A percentile compares a stretch with the other conserved stretches of the same genome.
Evolutionary conservation across 2,329 filamentous ascomycete species (phyloP).

Genomic region (Fusarium miscanthi): DNA sequence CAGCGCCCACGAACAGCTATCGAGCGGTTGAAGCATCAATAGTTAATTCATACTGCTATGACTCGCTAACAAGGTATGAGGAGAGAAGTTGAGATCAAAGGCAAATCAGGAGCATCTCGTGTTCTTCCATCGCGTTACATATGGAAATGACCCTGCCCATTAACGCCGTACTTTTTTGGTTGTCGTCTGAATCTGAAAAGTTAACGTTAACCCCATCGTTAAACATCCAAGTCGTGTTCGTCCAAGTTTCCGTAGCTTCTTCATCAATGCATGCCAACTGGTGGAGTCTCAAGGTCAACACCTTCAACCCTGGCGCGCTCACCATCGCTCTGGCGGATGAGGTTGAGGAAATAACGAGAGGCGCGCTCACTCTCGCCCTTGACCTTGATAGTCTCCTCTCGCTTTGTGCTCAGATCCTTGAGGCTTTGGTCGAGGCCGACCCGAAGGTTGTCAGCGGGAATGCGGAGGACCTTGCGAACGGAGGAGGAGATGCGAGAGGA

Average conservation of each 20-base stretch:
- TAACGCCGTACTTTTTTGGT: conserved; percentile 34
- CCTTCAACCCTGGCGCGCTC: conserved; percentile 62
- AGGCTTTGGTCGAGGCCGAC: conserved; percentile 85
- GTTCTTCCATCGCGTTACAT: conserved; percentile 26
- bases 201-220: background rate
- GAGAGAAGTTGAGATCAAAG: conserved; percentile 36
- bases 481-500: conserved; percentile 84
- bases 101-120: conserved; percentile 33
- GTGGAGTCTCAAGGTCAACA: conserved; percentile 67
- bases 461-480: conserved; percentile 87
- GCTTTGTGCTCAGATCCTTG: conserved; percentile 81
- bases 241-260: conserved; percentile 20
- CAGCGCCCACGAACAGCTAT: conserved; percentile 13
- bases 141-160: conserved; percentile 25
- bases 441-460: conserved; percentile 87
- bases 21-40: conserved; percentile 27
- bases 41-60: conserved; percentile 36
- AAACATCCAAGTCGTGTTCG: conserved; percentile 8
- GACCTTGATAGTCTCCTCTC: conserved; percentile 85
- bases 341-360: conserved; percentile 87
- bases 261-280: conserved; percentile 51
- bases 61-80: conserved; percentile 38
- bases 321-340: conserved; percentile 73
- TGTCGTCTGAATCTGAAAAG: conserved; percentile 15
- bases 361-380: conserved; percentile 87